Base-by-base conservation (phyloP, 805 yeast species). In the Metschnikowia amazonensis region DNA sequence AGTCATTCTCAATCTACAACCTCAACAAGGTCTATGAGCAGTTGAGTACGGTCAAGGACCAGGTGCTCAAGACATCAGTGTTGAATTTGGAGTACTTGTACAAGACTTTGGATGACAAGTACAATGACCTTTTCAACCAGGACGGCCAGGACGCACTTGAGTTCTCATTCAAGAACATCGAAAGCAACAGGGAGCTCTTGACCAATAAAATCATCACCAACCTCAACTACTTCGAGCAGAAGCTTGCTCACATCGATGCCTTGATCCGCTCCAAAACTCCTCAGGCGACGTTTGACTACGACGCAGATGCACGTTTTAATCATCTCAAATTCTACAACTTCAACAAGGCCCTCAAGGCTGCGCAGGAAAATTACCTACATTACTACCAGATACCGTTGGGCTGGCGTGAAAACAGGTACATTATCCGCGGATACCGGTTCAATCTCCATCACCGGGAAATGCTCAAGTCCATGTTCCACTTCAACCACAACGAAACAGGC, bases 391-490 rank as follows among this genome's bases (percentile, higher is more conserved):
- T 92, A 35, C 99, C 99, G 2, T 79, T 84, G 54, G 88, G 86
- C 39, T 92, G 97, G 96, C 78, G 95, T 59, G 97, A 90, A 65
- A 92, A 94, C 66, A 82, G 89, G 47, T 89, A 77, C 63, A 87
- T 94, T 47, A 71, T 85, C 17, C 70, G 79, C 45, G 98, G 98
- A 2, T 94, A 92, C 67, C 72, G 97, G 49, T 94, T 92, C 66
- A 81, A 84, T 50, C 69, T 78, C 46, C 75, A 77, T 33, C 89
- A 84, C 59, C 25, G 58, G 5, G 74, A 77, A 44, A 84, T 94
- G 52, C 43, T 84, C 25, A 64, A 71, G 48, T 79, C 90, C 39
- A 69, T 89, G 14, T 75, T 80, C 59, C 62, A 70, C 39, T 68
- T 69, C 53, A 75, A 55, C 62, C 98, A 94, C 66, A 92, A 92